Conservation (phyloP, 176 grass and related monocot genomes). For the Triticum timopheevii region DNA sequence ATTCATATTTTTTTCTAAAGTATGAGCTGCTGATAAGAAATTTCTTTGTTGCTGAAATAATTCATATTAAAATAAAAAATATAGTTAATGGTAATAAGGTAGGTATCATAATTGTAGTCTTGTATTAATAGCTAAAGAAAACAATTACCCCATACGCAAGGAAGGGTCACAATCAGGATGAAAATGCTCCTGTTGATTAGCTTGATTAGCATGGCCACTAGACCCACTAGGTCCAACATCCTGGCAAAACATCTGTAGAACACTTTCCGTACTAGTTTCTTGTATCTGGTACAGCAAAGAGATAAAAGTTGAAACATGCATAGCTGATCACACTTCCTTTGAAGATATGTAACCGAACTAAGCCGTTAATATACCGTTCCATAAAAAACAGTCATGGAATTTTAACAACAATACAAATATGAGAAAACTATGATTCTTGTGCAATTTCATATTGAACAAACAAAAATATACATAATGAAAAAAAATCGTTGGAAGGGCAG, state of each 20-base stretch:
- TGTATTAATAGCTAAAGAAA: not conserved
- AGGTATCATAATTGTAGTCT: not conserved
- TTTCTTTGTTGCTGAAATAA: too few species aligned
- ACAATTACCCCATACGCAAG: constrained; percentile 56
- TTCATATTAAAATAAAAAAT: too few species aligned
- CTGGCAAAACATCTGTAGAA: constrained; percentile 35
- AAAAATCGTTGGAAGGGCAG: not conserved
- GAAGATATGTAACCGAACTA: not conserved
- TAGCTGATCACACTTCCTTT: not conserved
- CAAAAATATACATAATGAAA: not conserved
- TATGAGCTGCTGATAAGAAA: not conserved
- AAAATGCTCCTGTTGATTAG: constrained; percentile 33
- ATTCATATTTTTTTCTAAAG: not conserved
- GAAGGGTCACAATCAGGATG: constrained; percentile 40
- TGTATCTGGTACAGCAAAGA: constrained; percentile 45
- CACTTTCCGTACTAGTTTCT: constrained; percentile 42
- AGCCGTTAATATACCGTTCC: not conserved
- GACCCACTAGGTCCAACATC: constrained; percentile 42
- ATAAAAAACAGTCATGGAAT: not conserved
- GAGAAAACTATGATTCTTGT: not conserved
- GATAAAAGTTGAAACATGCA: not conserved
- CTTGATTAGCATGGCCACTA: constrained; percentile 35
- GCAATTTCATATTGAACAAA: not conserved
- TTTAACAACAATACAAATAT: not conserved
- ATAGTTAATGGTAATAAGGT: too few species aligned